Base-by-base conservation (phyloP, 2,329 filamentous ascomycete species). In the Leptodontidium sp. region DNA sequence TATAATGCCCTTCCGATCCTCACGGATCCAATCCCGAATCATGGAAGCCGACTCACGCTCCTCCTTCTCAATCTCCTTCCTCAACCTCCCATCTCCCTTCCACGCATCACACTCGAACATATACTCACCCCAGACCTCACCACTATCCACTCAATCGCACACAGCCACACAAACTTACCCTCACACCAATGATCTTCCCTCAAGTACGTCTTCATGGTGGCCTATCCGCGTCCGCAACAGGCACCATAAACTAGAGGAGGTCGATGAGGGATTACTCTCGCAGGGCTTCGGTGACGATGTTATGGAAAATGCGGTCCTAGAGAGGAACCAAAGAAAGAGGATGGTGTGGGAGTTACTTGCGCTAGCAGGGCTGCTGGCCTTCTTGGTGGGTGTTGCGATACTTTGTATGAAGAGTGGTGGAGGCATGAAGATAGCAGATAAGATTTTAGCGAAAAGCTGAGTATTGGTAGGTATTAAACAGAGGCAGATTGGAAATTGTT, bases 381-480 rank as follows among this genome's bases (percentile, higher is more conserved):
- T 68, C 32, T 32, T 70, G 62, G 47, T 66, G 43, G 64, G 53
- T 24, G 17, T 70, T 35, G 65, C 67, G 47, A 64, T 69, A 38
- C 21, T 68, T 68, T 79, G 74, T 61, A 58, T 79, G 76, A 78
- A 45, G 26, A 35, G 53, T 17, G 66, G 59, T n/a, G 40, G 35
- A 6, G 38, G 24, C 15, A 62, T 67, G 65, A 49, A 35, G 59
- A 43, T 50, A 43, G 32, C 17, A n/a, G 57, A 45, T 43, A 26
- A 29, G 12, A 45, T 45, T 45, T 43, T 59, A 11, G 57, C 57
- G 6, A 29, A 49, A 35, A 12, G 2, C 9, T 64, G 21, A 24
- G 6, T 15, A 24, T 17, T n/a, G 11, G 17, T 49, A 6, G 45
- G n/a, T n/a, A 15, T 49, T 49, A 8, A 1, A 7, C n/a, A 49